phyloP scores from a whole-genome alignment of 2,329 filamentous ascomycete species.

The Ciborinia camelliae region DNA sequence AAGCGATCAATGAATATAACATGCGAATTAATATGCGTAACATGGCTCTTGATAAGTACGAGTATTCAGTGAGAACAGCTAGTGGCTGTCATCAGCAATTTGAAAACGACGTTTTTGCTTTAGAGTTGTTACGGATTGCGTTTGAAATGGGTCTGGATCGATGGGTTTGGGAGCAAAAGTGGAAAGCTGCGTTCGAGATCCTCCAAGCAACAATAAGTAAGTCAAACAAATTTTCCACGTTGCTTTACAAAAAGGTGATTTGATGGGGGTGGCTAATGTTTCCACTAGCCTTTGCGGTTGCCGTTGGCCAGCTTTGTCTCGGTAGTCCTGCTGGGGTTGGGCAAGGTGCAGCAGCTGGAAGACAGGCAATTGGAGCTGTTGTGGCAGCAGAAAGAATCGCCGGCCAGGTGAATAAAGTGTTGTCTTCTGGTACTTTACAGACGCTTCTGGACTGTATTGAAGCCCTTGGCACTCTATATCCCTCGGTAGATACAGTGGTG shows the following conservation, averaged over 20 bases:
- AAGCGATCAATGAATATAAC: conserved; percentile 10
- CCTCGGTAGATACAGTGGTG: not conserved
- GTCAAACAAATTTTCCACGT: not conserved
- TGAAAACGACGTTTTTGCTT: conserved; percentile 4
- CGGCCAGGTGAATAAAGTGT: not conserved
- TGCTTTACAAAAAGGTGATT: not conserved
- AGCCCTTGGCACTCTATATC: conserved; percentile 5
- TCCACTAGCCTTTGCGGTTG: conserved; percentile 2
- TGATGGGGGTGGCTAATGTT: not conserved
- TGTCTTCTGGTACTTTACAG: conserved; percentile 11
- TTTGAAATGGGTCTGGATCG: not conserved
- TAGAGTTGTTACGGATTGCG: not conserved
- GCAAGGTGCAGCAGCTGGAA: not conserved
- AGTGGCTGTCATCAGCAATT: conserved; percentile 8
- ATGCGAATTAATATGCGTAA: conserved; percentile 4
- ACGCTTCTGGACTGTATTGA: conserved; percentile 5
- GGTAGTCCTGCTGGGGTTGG: conserved; percentile 1
- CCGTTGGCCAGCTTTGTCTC: conserved; percentile 8
- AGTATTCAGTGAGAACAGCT: not conserved
- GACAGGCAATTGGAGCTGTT: conserved; percentile 9
- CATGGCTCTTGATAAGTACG: conserved; percentile 3
- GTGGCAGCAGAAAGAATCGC: not conserved
- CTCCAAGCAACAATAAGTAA: conserved; percentile 6
- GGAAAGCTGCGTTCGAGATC: not conserved
- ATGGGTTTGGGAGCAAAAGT: not conserved